A percentile compares a stretch with the other conserved stretches of the same genome.
These are phyloP conservation scores for Talaromyces sp. DNA, from an alignment of 2,329 filamentous ascomycete species.

Conservation along the genomic window DNA sequence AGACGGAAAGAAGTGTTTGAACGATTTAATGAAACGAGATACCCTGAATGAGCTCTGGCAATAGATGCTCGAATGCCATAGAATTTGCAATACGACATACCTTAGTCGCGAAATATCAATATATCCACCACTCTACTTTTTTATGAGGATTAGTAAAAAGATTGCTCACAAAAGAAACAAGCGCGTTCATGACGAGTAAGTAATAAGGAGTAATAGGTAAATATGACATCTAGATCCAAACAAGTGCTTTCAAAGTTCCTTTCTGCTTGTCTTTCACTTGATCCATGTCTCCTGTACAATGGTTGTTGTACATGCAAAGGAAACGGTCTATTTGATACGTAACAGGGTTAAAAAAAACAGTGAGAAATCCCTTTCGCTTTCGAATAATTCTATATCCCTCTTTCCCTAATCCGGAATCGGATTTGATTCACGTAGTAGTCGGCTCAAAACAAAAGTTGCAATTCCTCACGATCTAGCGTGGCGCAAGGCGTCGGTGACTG, in stretches of 20 bases:
- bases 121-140: background rate
- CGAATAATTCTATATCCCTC: background rate
- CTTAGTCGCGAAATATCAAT: background rate
- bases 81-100: background rate
- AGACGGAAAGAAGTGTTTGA: background rate
- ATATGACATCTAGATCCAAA: constrained; percentile 2
- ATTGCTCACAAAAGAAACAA: background rate
- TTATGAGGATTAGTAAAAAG: background rate
- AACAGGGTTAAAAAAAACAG: background rate
- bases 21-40: constrained; percentile 9
- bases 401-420: background rate
- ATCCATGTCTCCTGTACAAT: constrained; percentile 10
- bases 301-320: constrained; percentile 10
- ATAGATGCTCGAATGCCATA: background rate
- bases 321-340: background rate
- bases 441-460: background rate
- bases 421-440: background rate
- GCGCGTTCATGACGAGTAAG: constrained; percentile 1
- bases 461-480: constrained; percentile 23
- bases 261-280: background rate
- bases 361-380: background rate
- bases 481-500: constrained; percentile 34
- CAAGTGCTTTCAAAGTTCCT: background rate
- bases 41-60: background rate
- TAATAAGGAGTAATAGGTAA: background rate